Evolutionary conservation across 23 red algal species (phyloP).

Genomic region (Gracilaria vermiculophylla): DNA sequence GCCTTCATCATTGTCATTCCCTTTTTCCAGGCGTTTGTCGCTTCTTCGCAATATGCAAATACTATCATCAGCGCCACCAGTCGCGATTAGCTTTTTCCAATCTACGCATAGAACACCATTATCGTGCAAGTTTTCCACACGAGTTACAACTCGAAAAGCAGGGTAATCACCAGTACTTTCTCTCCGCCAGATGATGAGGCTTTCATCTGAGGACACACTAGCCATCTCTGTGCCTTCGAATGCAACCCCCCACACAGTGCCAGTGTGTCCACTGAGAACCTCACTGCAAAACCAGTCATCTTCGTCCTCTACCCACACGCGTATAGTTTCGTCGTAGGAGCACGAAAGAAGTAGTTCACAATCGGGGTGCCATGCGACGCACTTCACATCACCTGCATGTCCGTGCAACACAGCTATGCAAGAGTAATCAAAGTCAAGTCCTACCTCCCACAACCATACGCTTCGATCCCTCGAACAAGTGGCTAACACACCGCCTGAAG

Average conservation of each 20-base stretch:
- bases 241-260: slow-evolving; percentile 86
- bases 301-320: slow-evolving; percentile 93
- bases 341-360: slow-evolving; percentile 73
- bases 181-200: slow-evolving; percentile 79
- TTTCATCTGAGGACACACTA: slow-evolving; percentile 64
- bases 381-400: slow-evolving; percentile 94
- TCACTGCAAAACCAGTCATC: slow-evolving; percentile 89
- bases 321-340: slow-evolving; percentile 86
- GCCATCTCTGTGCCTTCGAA: slow-evolving; percentile 75
- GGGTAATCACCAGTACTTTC: slow-evolving; percentile 34
- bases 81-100: slow-evolving; percentile 75
- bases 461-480: slow-evolving; percentile 84
- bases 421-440: slow-evolving; percentile 79
- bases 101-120: slow-evolving; percentile 59
- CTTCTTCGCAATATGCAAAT: slow-evolving; percentile 57
- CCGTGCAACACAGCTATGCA: slow-evolving; percentile 89
- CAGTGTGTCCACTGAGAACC: slow-evolving; percentile 59
- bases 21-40: background rate
- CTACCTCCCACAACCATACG: slow-evolving; percentile 96
- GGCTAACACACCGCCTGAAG: slow-evolving; percentile 77
- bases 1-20: background rate
- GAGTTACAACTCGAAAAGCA: slow-evolving; percentile 34
- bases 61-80: slow-evolving; percentile 80
- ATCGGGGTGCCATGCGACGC: slow-evolving; percentile 85
- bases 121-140: slow-evolving; percentile 43